Base-by-base conservation (phyloP, 805 yeast species). In the Saccharomyces paradoxus region DNA sequence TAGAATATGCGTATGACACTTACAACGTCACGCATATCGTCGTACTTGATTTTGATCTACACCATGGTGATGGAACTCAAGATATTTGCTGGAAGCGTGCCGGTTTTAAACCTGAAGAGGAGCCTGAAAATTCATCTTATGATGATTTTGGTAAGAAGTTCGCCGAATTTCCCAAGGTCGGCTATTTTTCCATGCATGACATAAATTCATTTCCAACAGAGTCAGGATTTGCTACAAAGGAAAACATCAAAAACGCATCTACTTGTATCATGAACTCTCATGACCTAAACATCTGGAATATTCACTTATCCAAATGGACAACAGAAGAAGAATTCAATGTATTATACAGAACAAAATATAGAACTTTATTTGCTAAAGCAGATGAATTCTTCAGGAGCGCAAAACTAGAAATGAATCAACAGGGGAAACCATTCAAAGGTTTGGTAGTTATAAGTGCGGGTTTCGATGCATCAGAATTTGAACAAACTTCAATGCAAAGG, bases 21-120 rank as follows among this genome's bases (percentile, higher is more conserved):
- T 80, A 85, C 61, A 81, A 76, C 1, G 82, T 88, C 2, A 84
- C 92, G 0, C 96, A 88, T 71, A 89, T 89, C 17, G 90, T 86
- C 0, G 85, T 88, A 21, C 70, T 88, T 30, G 96, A 88, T 67
- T 84, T 89, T 58, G 96, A 88, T 67, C 74, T 88, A 46, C 96
- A 88, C 64, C 96, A 88, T 65, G 96, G 96, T 17, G 96, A 88
- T 69, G 96, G 96, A 13, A 80, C 88, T 6, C 96, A 89, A 62
- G 95, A 88, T 67, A 84, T 88, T 28, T 83, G 91, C 62, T 88
- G 91, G 90, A 84, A 82, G 62, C 75, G 87, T 58, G 87, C 87
- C 0, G 72, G 71, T 9, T 66, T 68, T 49, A 63, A 64, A 49
- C 69, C 71, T 0, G 69, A 67, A 22, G 67, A 66, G 41, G 62